Evolutionary conservation across 306 rosid species (phyloP).

Genomic region (Purshia tridentata): DNA sequence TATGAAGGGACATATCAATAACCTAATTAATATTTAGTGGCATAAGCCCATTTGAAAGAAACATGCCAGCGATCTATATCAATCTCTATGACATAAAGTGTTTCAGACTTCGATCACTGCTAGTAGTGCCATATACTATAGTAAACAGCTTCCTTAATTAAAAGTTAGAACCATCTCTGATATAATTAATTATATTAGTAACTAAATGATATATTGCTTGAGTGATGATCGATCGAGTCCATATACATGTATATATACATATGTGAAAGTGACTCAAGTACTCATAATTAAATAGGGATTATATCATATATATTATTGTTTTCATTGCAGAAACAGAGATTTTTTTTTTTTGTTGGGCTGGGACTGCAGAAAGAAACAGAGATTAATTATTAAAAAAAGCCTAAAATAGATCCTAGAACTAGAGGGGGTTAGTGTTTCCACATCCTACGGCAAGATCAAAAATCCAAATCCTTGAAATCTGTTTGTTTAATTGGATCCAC

Average conservation of each 20-base stretch:
- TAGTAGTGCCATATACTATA: conserved; percentile 27
- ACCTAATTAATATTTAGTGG: background rate
- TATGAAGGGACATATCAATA: background rate
- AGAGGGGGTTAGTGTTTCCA: conserved; percentile 37
- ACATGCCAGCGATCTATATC: conserved; percentile 23
- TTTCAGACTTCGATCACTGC: conserved; percentile 23
- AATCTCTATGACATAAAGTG: conserved; percentile 25
- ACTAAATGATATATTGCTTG: background rate
- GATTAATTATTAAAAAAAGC: conserved; percentile 14
- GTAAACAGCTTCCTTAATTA: background rate
- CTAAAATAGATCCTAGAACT: conserved; percentile 53
- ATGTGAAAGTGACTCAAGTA: too few species aligned
- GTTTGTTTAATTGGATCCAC: conserved; percentile 29
- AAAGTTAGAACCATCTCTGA: too few species aligned
- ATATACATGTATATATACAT: too few species aligned
- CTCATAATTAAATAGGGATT: too few species aligned
- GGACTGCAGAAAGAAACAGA: background rate
- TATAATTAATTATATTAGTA: background rate
- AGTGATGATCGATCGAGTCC: too few species aligned
- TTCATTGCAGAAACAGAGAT: background rate
- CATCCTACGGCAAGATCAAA: conserved; percentile 49
- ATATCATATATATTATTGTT: background rate
- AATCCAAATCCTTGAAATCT: conserved; percentile 61
- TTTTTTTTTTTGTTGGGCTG: too few species aligned
- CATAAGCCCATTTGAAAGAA: conserved; percentile 1